Conservation (phyloP, 2,329 filamentous ascomycete species). For the Xylaria digitata region DNA sequence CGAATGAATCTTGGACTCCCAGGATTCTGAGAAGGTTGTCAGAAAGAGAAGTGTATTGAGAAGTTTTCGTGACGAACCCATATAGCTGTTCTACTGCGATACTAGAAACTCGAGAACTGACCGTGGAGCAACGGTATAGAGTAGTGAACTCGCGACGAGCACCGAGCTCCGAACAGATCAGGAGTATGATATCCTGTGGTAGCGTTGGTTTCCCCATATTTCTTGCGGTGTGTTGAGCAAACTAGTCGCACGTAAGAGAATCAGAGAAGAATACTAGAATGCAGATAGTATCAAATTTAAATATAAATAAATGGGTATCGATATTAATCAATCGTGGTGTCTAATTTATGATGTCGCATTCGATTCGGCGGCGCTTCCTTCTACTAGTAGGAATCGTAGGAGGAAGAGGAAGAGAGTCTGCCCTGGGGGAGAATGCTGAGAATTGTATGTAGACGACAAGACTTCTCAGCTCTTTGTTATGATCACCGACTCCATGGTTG, state of each 20-base stretch:
- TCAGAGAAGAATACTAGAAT: conserved; percentile 2
- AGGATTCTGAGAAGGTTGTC: conserved; percentile 55
- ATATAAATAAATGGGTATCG: no score
- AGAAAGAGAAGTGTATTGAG: conserved; percentile 31
- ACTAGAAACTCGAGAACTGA: conserved; percentile 66
- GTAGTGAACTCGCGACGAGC: conserved; percentile 67
- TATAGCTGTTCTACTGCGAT: conserved; percentile 72
- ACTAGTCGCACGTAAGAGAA: neutral
- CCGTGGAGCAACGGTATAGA: conserved; percentile 68
- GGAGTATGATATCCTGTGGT: conserved; percentile 69
- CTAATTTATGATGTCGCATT: no score
- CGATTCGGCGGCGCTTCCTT: no score
- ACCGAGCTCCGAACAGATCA: conserved; percentile 70
- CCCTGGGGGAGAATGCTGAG: no score
- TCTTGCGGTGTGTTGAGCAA: neutral
- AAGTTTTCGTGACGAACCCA: conserved; percentile 57
- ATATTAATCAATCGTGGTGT: no score
- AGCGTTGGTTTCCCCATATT: conserved; percentile 50
- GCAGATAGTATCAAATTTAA: no score
- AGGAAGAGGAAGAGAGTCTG: no score
- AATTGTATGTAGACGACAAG: no score
- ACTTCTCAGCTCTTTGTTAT: no score
- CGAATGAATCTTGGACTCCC: conserved; percentile 56
- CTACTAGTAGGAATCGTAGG: no score
- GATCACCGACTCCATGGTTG: no score